Evolutionary conservation across 176 grass and related monocot genomes (phyloP), one percentile per base, ranked within the genome.

Genomic region (Avena insularis): DNA sequence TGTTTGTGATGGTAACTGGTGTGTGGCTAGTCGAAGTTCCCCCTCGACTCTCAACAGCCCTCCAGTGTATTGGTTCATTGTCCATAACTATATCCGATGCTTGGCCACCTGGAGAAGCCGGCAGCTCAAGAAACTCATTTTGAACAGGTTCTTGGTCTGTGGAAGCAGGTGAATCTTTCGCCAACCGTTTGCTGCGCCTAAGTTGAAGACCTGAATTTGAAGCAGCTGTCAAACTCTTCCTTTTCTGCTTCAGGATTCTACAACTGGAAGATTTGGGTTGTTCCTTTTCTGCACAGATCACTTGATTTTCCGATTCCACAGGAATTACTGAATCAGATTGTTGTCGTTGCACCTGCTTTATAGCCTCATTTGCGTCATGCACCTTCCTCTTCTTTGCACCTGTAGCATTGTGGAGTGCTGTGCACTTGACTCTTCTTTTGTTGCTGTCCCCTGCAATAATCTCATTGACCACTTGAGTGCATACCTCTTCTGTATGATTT

Each of bases 121-220:
- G 57, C 36, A 46, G 78, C n/a, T 63, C 57, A 83, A 56, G 51
- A 45, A 71, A 83, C 50, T 71, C 51, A 10, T 83, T 83, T 55
- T 71, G 53, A 25, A 17, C 55, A 65, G 48, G 82, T 48, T 75
- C 20, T 55, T 71, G 72, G 33, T 80, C 77, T 17, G 65, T 67
- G 77, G 33, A 19, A 57, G 82, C 47, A 74, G 82, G 78, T 47
- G 83, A 76, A 85, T 81, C 88, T 67, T 81, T 89, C 6, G 69
- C 60, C 70, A 90, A 50, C 48, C 78, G 78, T 51, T 77, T 86
- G 78, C 88, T 90, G 79, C 77, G 83, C 59, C 88, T 86, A 86
- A 86, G 88, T 75, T 86, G 83, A 86, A 86, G 59, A 58, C 50
- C 48, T 74, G 77, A 57, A 82, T 77, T 79, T 25, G 79, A 86